Evolutionary conservation across 2,329 filamentous ascomycete species (phyloP).

Genomic region (Colletotrichum gigasporum): DNA sequence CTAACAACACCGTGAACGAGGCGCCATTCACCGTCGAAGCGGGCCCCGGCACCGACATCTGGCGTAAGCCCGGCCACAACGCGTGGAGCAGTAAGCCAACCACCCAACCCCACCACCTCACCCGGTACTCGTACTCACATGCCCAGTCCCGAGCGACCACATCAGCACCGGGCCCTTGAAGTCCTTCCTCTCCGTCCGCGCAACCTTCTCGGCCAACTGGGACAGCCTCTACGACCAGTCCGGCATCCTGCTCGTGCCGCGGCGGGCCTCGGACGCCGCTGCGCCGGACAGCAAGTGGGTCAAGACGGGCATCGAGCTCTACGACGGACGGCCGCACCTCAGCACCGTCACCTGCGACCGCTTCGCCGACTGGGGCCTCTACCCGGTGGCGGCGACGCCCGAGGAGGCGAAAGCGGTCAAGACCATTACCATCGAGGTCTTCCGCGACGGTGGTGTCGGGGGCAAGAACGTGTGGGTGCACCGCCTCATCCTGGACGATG

Average conservation of each 20-base stretch:
- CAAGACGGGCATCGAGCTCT: constrained; percentile 82
- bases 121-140: constrained; percentile 27
- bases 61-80: constrained; percentile 71
- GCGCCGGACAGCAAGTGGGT: constrained; percentile 70
- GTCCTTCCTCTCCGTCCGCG: constrained; percentile 67
- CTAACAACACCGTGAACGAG: background rate
- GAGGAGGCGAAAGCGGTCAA: constrained; percentile 34
- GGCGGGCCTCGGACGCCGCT: constrained; percentile 39
- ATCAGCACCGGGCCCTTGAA: constrained; percentile 55
- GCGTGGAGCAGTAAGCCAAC: constrained; percentile 65
- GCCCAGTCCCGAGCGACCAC: constrained; percentile 37
- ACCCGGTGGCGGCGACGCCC: constrained; percentile 51
- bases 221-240: constrained; percentile 49
- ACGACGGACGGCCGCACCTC: constrained; percentile 68
- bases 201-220: constrained; percentile 71
- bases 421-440: constrained; percentile 52
- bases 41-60: constrained; percentile 74
- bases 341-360: constrained; percentile 76
- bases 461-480: constrained; percentile 77
- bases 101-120: background rate
- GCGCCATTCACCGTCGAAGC: constrained; percentile 63
- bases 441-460: constrained; percentile 60
- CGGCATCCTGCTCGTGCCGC: constrained; percentile 48
- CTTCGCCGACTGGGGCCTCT: constrained; percentile 81
- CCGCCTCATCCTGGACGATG: constrained; percentile 57